Evolutionary conservation across 2,329 filamentous ascomycete species (phyloP), one percentile per base, ranked within the genome.

Genomic region (Talaromyces pinophilus): DNA sequence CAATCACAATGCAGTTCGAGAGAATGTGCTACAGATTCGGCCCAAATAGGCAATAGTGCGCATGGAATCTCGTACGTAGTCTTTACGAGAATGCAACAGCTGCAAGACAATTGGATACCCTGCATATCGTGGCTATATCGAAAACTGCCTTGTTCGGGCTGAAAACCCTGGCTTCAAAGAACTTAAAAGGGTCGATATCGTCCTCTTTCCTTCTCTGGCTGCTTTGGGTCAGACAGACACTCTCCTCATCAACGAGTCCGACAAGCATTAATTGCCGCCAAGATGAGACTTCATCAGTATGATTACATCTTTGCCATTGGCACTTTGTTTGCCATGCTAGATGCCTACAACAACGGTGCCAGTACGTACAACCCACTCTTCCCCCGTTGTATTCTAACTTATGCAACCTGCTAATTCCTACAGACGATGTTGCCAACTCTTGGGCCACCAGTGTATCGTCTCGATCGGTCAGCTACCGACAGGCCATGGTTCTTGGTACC

Each of bases 361-460:
- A 92, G 89, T 91, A 81, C 80, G 88, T 86, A 33, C 17, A 42
- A 10, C 5, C 2, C 30, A 57, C 3, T 40, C 8, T 38, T 38
- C 28, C 15, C 15, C 13, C 25, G 8, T 6, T 40, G 19, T 13
- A 42, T 35, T 15, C 19, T 52, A 2, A 52, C 25, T 4, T 25
- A 15, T 38, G 15, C 28, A 25, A 8, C 2, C n/a, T 63, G 25
- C 50, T 57, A 17, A 59, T 22, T 19, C 52, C 30, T 66, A 22
- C 38, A 90, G 88, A 93, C 79, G 91, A 93, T 90, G 91, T 94
- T 66, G 91, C 91, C 74, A 94, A 94, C 80, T 82, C 91, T 61
- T 93, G 90, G 89, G 91, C 91, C 7, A 93, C 91, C 72, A 90
- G 87, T 73, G 90, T 93, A 67, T 93, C 91, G 22, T 93, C 91